Conservation (phyloP, 257 asterid species). For the Solanum pinnatisectum region DNA sequence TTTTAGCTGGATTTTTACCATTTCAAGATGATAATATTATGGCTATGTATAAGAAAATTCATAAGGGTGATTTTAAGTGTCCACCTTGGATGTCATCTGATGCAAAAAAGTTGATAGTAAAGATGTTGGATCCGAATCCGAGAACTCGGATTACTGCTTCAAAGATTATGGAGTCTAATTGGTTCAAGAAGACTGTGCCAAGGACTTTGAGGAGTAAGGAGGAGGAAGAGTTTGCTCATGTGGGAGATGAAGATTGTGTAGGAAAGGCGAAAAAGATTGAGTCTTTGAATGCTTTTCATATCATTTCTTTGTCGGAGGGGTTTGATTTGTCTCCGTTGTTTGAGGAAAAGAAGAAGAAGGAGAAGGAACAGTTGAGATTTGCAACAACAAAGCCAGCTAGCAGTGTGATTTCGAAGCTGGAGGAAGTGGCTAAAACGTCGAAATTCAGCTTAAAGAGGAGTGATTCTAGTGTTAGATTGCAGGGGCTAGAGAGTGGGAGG, state of each 20-base stretch:
- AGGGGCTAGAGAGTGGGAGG: conserved; percentile 48
- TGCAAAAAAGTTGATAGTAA: conserved; percentile 34
- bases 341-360: conserved; percentile 39
- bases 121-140: conserved; percentile 58
- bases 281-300: conserved; percentile 54
- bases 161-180: conserved; percentile 42
- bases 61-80: conserved; percentile 56
- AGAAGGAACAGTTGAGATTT: conserved; percentile 46
- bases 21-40: conserved; percentile 57
- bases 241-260: not conserved
- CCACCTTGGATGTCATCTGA: conserved; percentile 69
- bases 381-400: conserved; percentile 56
- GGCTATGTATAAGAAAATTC: conserved; percentile 44
- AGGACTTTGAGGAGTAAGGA: conserved; percentile 4
- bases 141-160: conserved; percentile 33
- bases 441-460: conserved; percentile 62
- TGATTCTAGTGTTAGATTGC: conserved; percentile 50
- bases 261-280: conserved; percentile 33
- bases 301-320: conserved; percentile 54
- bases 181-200: conserved; percentile 43
- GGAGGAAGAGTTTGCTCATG: conserved; percentile 14
- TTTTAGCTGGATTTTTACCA: conserved; percentile 54
- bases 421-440: conserved; percentile 48
- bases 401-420: conserved; percentile 59
- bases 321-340: conserved; percentile 51